Conservation (phyloP, 257 asterid genomes). For the Solanum chiquidenum region DNA sequence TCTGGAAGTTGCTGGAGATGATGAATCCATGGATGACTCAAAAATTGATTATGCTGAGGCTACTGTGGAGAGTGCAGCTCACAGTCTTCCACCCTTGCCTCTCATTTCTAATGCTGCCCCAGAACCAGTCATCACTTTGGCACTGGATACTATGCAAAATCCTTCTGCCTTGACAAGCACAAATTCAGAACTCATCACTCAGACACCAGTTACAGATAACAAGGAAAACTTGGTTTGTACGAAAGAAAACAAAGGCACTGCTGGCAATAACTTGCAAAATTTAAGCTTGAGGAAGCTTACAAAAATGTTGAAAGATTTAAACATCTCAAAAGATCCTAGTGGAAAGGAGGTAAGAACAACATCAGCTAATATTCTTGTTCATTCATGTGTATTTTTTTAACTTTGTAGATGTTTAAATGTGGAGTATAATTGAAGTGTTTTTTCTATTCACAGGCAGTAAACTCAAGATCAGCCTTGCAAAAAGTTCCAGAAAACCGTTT, state of each 20-base stretch:
- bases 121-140: background rate
- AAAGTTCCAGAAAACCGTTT: constrained; percentile 22
- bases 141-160: background rate
- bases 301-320: constrained; percentile 1
- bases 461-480: constrained; percentile 41
- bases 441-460: background rate
- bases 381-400: background rate
- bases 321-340: constrained; percentile 4
- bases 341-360: background rate
- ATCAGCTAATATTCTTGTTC: background rate
- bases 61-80: background rate
- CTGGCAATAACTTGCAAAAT: constrained; percentile 2
- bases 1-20: background rate
- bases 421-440: background rate
- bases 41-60: background rate
- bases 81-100: background rate
- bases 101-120: background rate
- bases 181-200: background rate
- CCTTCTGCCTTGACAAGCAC: background rate
- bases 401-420: background rate
- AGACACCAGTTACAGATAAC: constrained; percentile 20
- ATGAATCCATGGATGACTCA: background rate
- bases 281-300: constrained; percentile 23
- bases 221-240: constrained; percentile 25
- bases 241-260: constrained; percentile 9